Conservation (phyloP, 2,329 filamentous ascomycete genomes). For the Aspergillus fumigatiaffinis region DNA sequence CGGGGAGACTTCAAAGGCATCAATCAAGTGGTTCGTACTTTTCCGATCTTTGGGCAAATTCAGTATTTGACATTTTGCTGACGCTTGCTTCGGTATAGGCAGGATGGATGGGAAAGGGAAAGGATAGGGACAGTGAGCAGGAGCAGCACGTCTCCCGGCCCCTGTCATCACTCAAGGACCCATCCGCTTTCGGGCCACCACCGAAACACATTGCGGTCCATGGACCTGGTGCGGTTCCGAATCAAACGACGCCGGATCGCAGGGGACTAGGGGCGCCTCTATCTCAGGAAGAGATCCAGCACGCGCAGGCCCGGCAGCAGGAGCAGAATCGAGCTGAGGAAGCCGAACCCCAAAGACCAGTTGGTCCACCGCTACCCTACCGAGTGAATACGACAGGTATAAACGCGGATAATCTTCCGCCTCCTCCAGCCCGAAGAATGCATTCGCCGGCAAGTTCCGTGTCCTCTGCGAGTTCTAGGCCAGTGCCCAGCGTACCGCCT, state of each 20-base stretch:
- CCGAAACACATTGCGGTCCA: slow-evolving; percentile 62
- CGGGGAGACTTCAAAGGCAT: slow-evolving; percentile 55
- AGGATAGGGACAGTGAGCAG: slow-evolving; percentile 42
- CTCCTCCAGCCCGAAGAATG: slow-evolving; percentile 58
- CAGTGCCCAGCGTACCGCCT: slow-evolving; percentile 60
- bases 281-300: slow-evolving; percentile 34
- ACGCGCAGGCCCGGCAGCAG: slow-evolving; percentile 24
- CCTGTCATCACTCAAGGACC: slow-evolving; percentile 69
- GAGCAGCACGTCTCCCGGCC: slow-evolving; percentile 58
- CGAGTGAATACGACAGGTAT: slow-evolving; percentile 67
- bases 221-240: slow-evolving; percentile 42
- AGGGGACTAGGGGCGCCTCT: slow-evolving; percentile 44
- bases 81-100: slow-evolving; percentile 42
- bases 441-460: slow-evolving; percentile 26
- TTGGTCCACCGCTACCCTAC: slow-evolving; percentile 61
- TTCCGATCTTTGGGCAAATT: neutral
- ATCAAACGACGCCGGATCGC: slow-evolving; percentile 43
- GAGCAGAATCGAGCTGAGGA: slow-evolving; percentile 20
- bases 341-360: slow-evolving; percentile 31
- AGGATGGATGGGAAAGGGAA: slow-evolving; percentile 56
- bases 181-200: slow-evolving; percentile 72
- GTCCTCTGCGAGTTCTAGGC: slow-evolving; percentile 29
- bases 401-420: slow-evolving; percentile 64
- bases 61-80: slow-evolving; percentile 7
- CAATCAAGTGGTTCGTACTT: slow-evolving; percentile 50